phyloP scores from a whole-genome alignment of 1,284 basidiomycete genomes.

The Cystobasidiaceae sp. region DNA sequence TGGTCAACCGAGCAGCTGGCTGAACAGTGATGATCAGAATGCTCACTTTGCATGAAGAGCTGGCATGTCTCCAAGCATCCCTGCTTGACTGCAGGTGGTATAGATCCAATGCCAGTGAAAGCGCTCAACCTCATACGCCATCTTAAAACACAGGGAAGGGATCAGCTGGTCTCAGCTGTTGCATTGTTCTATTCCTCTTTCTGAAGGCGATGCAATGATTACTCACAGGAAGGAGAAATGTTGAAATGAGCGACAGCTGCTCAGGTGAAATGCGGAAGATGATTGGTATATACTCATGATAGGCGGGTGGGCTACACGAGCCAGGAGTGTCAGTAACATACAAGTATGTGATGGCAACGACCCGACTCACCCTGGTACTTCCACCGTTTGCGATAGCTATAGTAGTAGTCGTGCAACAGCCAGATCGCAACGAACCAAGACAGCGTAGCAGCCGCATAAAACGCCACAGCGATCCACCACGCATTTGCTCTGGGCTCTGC shows the following conservation, averaged over 20 bases:
- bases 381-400: constrained; percentile 28
- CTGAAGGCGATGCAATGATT: too few species aligned
- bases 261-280: constrained; percentile 32
- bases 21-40: background rate
- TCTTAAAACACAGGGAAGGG: constrained; percentile 1
- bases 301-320: background rate
- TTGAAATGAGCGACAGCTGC: constrained; percentile 33
- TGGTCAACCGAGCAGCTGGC: background rate
- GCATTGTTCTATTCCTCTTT: too few species aligned
- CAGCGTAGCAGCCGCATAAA: constrained; percentile 35
- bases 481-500: constrained; percentile 6
- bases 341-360: background rate
- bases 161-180: too few species aligned
- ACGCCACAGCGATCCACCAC: constrained; percentile 35
- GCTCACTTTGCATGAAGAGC: constrained; percentile 36
- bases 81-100: constrained; percentile 15
- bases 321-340: too few species aligned
- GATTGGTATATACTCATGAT: background rate
- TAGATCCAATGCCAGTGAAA: background rate
- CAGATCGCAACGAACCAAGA: constrained; percentile 33
- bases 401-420: constrained; percentile 27
- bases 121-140: constrained; percentile 24
- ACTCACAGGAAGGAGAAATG: constrained; percentile 35
- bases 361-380: constrained; percentile 15
- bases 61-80: constrained; percentile 30